A percentile compares a stretch with the other conserved stretches of the same genome.
phyloP scores from a whole-genome alignment of 495 filamentous ascomycete genomes.

The Pseudotulostoma volvatum region DNA sequence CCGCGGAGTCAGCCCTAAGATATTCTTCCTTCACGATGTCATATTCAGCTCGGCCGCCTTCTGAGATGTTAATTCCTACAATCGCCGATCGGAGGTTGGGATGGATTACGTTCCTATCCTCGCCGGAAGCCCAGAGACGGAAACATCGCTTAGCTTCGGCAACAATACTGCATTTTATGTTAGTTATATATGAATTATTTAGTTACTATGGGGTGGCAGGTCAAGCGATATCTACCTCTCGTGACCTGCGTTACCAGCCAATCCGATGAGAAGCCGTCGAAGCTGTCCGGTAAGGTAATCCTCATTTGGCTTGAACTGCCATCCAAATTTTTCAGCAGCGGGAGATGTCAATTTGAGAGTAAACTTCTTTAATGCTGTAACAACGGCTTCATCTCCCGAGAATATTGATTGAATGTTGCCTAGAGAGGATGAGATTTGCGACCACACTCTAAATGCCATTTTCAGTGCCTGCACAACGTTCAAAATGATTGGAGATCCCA shows the following conservation, averaged over 20 bases:
- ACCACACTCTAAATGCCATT: constrained; percentile 67
- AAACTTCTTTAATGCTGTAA: constrained; percentile 57
- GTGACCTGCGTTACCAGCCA: constrained; percentile 60
- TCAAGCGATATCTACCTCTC: constrained; percentile 35
- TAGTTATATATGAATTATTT: constrained; percentile 6
- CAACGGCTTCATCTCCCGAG: constrained; percentile 36
- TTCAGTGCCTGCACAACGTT: constrained; percentile 8
- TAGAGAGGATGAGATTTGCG: constrained; percentile 57
- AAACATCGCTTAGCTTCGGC: constrained; percentile 61
- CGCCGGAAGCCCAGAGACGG: constrained; percentile 48
- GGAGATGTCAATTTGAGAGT: constrained; percentile 50
- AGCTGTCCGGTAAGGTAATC: constrained; percentile 69
- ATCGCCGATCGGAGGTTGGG: constrained; percentile 64
- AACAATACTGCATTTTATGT: constrained; percentile 34
- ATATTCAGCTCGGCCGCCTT: constrained; percentile 48
- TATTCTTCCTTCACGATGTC: constrained; percentile 71
- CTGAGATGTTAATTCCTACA: constrained; percentile 60
- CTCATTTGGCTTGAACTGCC: constrained; percentile 60
- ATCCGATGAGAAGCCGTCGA: constrained; percentile 58
- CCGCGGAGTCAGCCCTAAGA: constrained; percentile 60
- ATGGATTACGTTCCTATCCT: constrained; percentile 51
- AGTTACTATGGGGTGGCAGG: not conserved
- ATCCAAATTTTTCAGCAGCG: constrained; percentile 64
- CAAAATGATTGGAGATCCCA: constrained; percentile 13
- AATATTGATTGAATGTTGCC: constrained; percentile 49